These are phyloP conservation scores for Alternaria rosae DNA, from an alignment of 2,329 filamentous ascomycete genomes.

Conservation along the genomic window DNA sequence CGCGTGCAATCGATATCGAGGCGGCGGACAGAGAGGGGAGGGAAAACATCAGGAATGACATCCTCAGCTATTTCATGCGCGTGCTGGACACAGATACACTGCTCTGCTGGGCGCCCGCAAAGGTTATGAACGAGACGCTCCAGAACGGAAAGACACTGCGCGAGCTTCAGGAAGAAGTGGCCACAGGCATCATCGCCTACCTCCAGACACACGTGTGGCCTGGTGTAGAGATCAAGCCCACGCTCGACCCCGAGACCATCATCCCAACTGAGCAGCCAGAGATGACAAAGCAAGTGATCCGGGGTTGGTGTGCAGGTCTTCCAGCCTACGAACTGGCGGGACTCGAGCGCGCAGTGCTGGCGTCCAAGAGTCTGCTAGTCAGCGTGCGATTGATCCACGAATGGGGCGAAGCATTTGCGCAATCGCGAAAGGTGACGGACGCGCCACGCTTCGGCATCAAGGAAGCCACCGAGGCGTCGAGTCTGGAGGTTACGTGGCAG, in stretches of 20 bases:
- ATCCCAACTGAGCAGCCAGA: conserved; percentile 76
- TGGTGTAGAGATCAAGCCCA: conserved; percentile 77
- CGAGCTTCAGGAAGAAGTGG: conserved; percentile 73
- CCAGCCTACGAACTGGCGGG: conserved; percentile 84
- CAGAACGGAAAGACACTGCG: conserved; percentile 66
- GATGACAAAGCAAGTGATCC: conserved; percentile 77
- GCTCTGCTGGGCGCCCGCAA: conserved; percentile 82
- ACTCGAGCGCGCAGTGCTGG: conserved; percentile 81
- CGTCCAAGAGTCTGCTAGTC: conserved; percentile 84
- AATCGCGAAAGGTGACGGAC: conserved; percentile 54
- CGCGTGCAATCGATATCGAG: conserved; percentile 82
- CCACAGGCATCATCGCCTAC: conserved; percentile 74
- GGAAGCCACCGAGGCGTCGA: conserved; percentile 79
- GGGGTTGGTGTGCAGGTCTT: conserved; percentile 77
- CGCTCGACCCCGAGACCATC: conserved; percentile 81
- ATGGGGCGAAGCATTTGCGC: conserved; percentile 79
- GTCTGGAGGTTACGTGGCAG: conserved; percentile 89
- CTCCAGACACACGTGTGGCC: conserved; percentile 81
- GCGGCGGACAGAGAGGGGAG: conserved; percentile 67
- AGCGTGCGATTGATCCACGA: conserved; percentile 80
- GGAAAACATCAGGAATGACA: conserved; percentile 64
- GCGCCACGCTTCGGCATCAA: conserved; percentile 74
- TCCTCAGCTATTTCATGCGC: conserved; percentile 75
- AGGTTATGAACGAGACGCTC: conserved; percentile 56
- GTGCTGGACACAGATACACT: conserved; percentile 93